These are phyloP conservation scores for Cyberlindnera amylophila DNA, from an alignment of 805 yeast genomes.

Conservation along the genomic window DNA sequence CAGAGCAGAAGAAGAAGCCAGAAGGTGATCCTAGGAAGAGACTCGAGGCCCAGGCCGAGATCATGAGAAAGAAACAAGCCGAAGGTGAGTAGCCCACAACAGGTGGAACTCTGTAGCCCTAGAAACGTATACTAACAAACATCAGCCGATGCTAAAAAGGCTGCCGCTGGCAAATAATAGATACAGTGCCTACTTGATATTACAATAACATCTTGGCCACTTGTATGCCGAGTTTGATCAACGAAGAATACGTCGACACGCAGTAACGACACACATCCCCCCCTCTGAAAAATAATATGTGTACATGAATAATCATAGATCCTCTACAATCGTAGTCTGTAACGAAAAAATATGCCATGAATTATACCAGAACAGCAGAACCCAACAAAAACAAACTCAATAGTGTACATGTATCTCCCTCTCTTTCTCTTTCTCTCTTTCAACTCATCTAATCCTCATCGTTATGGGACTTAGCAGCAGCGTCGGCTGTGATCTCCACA, in stretches of 20 bases:
- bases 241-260: constrained; percentile 4
- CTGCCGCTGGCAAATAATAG: constrained; percentile 27
- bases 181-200: constrained; percentile 7
- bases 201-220: no score
- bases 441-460: constrained; percentile 1
- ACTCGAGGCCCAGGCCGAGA: constrained; percentile 86
- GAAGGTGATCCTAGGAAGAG: constrained; percentile 84
- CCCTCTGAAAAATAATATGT: background rate
- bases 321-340: no score
- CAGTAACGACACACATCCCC: constrained; percentile 1
- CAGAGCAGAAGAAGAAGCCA: constrained; percentile 58
- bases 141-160: constrained; percentile 48
- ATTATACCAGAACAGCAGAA: background rate
- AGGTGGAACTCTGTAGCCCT: no score
- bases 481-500: constrained; percentile 75
- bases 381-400: background rate
- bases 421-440: no score
- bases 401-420: background rate
- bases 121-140: constrained; percentile 7
- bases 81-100: constrained; percentile 70
- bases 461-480: constrained; percentile 23
- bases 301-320: no score
- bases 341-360: no score
- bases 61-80: constrained; percentile 83
- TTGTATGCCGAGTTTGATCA: background rate